Conservation (phyloP, 2,329 filamentous ascomycete genomes). For the Pseudopyricularia cyperi region DNA sequence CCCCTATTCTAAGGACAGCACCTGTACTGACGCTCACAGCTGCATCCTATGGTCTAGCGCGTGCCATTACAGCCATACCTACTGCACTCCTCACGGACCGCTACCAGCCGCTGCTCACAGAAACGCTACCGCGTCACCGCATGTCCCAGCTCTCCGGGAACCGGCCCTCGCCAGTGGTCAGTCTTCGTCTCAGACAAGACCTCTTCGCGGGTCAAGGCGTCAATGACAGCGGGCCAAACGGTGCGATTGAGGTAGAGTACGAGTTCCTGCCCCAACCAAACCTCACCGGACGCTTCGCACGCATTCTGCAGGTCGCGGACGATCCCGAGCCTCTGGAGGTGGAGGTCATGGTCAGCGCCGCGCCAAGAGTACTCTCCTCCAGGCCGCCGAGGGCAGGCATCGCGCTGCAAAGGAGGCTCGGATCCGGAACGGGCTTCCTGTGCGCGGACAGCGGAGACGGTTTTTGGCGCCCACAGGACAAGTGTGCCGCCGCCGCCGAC, state of each 20-base stretch:
- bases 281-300: slow-evolving; percentile 21
- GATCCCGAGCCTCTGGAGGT: slow-evolving; percentile 18
- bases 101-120: slow-evolving; percentile 24
- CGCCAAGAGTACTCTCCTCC: not conserved
- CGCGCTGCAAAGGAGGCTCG: slow-evolving; percentile 19
- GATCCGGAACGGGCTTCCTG: slow-evolving; percentile 21
- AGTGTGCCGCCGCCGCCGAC: not conserved
- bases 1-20: slow-evolving; percentile 8
- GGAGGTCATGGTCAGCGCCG: slow-evolving; percentile 18
- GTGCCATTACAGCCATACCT: slow-evolving; percentile 15
- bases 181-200: slow-evolving; percentile 25
- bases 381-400: slow-evolving; percentile 16
- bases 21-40: slow-evolving; percentile 25
- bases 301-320: slow-evolving; percentile 13
- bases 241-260: slow-evolving; percentile 21
- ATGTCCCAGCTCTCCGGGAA: slow-evolving; percentile 23
- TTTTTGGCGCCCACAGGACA: slow-evolving; percentile 5
- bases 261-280: slow-evolving; percentile 24
- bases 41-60: slow-evolving; percentile 25
- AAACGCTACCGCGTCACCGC: slow-evolving; percentile 20
- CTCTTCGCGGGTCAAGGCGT: slow-evolving; percentile 12
- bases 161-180: slow-evolving; percentile 22
- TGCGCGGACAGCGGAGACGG: slow-evolving; percentile 28
- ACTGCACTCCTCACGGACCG: slow-evolving; percentile 20
- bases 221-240: slow-evolving; percentile 5